Conservation (phyloP, 2,329 filamentous ascomycete genomes). For the Claviceps sp. region DNA sequence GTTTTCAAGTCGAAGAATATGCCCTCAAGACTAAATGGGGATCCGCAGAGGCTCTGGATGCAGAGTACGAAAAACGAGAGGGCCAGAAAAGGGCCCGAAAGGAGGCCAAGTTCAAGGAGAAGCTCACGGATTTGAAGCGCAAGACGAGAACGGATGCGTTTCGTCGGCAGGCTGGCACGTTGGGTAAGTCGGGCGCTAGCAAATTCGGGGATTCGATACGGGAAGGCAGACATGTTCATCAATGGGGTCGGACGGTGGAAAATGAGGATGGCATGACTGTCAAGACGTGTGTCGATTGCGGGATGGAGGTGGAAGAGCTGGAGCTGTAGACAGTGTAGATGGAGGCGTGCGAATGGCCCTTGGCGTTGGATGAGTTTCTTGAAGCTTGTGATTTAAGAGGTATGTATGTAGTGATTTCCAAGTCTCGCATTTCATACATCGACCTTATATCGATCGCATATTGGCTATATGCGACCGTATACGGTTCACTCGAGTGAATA, state of each 20-base stretch:
- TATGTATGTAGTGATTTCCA: too few relatives aligned
- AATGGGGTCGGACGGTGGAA: slow-evolving; percentile 64
- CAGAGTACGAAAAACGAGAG: slow-evolving; percentile 71
- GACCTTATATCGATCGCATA: too few relatives aligned
- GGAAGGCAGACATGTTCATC: slow-evolving; percentile 67
- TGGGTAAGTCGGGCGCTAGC: slow-evolving; percentile 37
- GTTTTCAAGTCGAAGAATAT: slow-evolving; percentile 89
- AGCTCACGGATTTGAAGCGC: slow-evolving; percentile 82
- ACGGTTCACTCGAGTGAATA: too few relatives aligned
- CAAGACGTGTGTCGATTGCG: slow-evolving; percentile 66
- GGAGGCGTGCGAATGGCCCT: not conserved
- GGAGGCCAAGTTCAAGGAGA: slow-evolving; percentile 82
- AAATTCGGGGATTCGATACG: slow-evolving; percentile 68
- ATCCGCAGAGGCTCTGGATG: slow-evolving; percentile 69
- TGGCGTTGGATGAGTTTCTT: not conserved
- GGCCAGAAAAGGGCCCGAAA: slow-evolving; percentile 71
- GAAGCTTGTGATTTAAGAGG: too few relatives aligned
- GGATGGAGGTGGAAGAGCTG: slow-evolving; percentile 67
- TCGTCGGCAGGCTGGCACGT: slow-evolving; percentile 51
- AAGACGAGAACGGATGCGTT: slow-evolving; percentile 86
- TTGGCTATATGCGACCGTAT: too few relatives aligned
- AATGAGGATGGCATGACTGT: slow-evolving; percentile 60
- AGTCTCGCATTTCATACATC: too few relatives aligned
- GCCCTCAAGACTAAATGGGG: slow-evolving; percentile 89
- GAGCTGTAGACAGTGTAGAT: slow-evolving; percentile 36